A percentile compares a stretch with the other conserved stretches of the same genome.
These are phyloP conservation scores for Abrus pulchellus DNA, from an alignment of 306 rosid genomes.

Conservation along the genomic window DNA sequence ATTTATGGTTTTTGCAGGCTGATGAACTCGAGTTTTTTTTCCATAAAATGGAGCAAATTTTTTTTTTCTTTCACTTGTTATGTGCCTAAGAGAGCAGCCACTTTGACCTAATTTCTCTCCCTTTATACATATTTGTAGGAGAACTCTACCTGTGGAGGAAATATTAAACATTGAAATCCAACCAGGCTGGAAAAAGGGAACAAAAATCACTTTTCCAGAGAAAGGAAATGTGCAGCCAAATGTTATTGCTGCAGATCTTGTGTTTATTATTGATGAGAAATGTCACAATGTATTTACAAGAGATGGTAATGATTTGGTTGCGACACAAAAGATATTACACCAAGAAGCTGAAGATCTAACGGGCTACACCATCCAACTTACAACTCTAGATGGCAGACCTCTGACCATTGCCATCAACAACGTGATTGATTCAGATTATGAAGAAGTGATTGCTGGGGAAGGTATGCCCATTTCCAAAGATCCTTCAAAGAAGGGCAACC, in stretches of 20 bases:
- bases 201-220: conserved; percentile 89
- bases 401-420: conserved; percentile 64
- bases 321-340: conserved; percentile 65
- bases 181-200: conserved; percentile 99
- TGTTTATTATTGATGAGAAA: conserved; percentile 85
- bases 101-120: conserved; percentile 19
- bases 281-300: conserved; percentile 82
- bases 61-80: conserved; percentile 1
- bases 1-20: not conserved
- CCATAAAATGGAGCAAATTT: not conserved
- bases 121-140: conserved; percentile 55
- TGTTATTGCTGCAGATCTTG: conserved; percentile 78
- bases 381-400: conserved; percentile 79
- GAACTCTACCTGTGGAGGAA: conserved; percentile 78
- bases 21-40: not conserved
- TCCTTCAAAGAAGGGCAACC: conserved; percentile 78
- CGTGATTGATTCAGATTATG: conserved; percentile 69
- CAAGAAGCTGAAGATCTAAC: conserved; percentile 75
- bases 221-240: conserved; percentile 84
- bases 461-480: conserved; percentile 94
- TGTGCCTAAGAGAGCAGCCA: not conserved
- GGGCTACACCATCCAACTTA: conserved; percentile 67
- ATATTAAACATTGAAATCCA: conserved; percentile 81
- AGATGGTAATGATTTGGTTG: conserved; percentile 82
- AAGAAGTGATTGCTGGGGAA: conserved; percentile 74